These are phyloP conservation scores for Rhododendron griersonianum DNA, from an alignment of 148 eudicot species.

Conservation along the genomic window DNA sequence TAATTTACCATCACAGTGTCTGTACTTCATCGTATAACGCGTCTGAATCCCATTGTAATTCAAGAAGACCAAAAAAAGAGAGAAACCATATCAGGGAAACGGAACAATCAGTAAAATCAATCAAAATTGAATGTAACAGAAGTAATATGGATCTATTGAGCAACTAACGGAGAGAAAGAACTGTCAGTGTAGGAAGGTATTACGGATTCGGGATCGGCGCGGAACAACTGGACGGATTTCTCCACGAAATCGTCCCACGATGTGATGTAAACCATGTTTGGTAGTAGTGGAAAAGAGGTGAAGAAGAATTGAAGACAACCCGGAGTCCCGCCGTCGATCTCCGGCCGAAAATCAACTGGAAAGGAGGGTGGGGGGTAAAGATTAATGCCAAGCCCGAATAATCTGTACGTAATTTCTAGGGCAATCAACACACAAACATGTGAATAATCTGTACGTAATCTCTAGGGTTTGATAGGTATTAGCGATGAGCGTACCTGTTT, in stretches of 20 bases:
- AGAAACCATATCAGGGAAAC: not conserved
- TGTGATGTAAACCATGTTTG: slow-evolving; percentile 48
- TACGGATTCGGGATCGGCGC: slow-evolving; percentile 70
- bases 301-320: not conserved
- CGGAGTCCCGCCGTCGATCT: slow-evolving; percentile 3
- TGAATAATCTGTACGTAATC: not conserved
- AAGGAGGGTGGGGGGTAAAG: too few relatives aligned
- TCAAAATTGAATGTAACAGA: not conserved
- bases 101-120: too few relatives aligned
- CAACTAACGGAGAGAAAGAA: not conserved
- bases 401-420: not conserved
- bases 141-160: not conserved
- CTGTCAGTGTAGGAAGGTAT: not conserved
- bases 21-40: slow-evolving; percentile 80
- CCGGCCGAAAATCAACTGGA: not conserved
- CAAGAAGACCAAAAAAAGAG: not conserved
- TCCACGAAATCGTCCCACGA: slow-evolving; percentile 86
- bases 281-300: not conserved
- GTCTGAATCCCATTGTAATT: slow-evolving; percentile 34
- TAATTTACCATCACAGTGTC: slow-evolving; percentile 90
- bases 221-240: slow-evolving; percentile 68
- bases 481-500: not conserved
- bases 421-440: not conserved
- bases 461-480: not conserved
- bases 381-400: too few relatives aligned